Conservation (phyloP, 2,329 filamentous ascomycete genomes). For the Fusarium lateritium region DNA sequence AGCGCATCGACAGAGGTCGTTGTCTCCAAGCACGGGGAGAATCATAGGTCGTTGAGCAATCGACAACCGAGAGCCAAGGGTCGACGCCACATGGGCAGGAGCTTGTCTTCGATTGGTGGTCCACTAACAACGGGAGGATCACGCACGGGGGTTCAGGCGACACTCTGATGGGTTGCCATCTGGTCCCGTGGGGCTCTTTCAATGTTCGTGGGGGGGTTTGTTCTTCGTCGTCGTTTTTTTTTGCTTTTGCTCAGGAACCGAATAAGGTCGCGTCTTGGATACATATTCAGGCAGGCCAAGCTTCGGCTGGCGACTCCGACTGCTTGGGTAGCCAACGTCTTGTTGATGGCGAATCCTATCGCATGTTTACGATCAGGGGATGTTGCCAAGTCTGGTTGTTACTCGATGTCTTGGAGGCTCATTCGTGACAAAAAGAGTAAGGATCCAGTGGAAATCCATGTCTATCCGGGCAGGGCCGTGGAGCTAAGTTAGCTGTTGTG, state of each 20-base stretch:
- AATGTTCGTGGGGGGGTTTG: constrained; percentile 5
- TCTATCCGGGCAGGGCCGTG: constrained; percentile 13
- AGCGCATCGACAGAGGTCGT: constrained; percentile 23
- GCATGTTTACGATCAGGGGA: constrained; percentile 14
- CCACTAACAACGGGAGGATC: constrained; percentile 51
- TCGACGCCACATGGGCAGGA: constrained; percentile 49
- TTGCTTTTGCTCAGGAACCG: not conserved
- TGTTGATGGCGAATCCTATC: constrained; percentile 12
- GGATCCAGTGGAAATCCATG: constrained; percentile 1
- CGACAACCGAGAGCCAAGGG: constrained; percentile 45
- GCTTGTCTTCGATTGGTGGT: constrained; percentile 50
- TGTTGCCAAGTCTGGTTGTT: not conserved
- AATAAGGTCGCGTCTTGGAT: not conserved
- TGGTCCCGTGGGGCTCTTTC: constrained; percentile 32
- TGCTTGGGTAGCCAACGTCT: constrained; percentile 27
- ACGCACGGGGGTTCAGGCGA: constrained; percentile 51
- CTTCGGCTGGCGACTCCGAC: constrained; percentile 34
- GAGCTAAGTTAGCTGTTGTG: constrained; percentile 16
- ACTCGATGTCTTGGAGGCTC: constrained; percentile 1
- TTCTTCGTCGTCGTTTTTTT: constrained; percentile 3
- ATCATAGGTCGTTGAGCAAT: constrained; percentile 28
- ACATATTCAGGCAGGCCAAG: constrained; percentile 14
- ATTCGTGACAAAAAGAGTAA: constrained; percentile 15
- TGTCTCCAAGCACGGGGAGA: constrained; percentile 16
- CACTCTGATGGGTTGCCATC: constrained; percentile 52